Evolutionary conservation across 1,284 basidiomycete species (phyloP).

Genomic region (Gomphus sp.): DNA sequence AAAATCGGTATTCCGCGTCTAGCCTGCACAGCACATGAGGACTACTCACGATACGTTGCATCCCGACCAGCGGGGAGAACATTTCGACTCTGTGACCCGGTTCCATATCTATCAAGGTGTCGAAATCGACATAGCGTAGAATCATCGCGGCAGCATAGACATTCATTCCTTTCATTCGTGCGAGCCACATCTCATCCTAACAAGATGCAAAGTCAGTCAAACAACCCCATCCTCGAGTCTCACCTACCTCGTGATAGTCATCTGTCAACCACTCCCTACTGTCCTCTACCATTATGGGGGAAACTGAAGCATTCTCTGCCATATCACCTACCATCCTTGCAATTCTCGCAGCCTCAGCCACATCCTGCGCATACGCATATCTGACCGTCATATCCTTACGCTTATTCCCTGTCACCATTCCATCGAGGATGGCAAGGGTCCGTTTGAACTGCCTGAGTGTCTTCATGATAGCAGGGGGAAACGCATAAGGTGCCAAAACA

Average conservation of each 20-base stretch:
- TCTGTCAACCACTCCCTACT: slow-evolving; percentile 45
- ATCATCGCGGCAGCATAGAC: slow-evolving; percentile 53
- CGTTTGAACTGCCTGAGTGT: slow-evolving; percentile 55
- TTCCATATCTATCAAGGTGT: slow-evolving; percentile 40
- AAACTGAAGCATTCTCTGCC: slow-evolving; percentile 33
- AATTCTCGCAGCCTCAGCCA: slow-evolving; percentile 44
- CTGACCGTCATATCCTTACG: slow-evolving; percentile 29
- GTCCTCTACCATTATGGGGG: slow-evolving; percentile 47
- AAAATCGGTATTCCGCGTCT: neutral
- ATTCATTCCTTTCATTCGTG: slow-evolving; percentile 51
- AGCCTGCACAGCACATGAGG: neutral
- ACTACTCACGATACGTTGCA: slow-evolving; percentile 42
- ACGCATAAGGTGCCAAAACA: slow-evolving; percentile 22
- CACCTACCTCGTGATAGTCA: slow-evolving; percentile 43
- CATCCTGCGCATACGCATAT: slow-evolving; percentile 52
- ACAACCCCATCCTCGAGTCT: neutral
- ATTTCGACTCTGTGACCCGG: slow-evolving; percentile 36
- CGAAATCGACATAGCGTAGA: slow-evolving; percentile 35
- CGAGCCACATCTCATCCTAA: slow-evolving; percentile 50
- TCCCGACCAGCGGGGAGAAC: slow-evolving; percentile 42
- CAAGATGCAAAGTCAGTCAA: slow-evolving; percentile 2
- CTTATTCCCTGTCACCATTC: slow-evolving; percentile 50
- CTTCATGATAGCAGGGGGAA: slow-evolving; percentile 55
- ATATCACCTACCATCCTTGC: slow-evolving; percentile 48
- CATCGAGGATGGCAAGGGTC: slow-evolving; percentile 29